Conservation (phyloP, 768 basidiomycete genomes). For the Trametes maxima region DNA sequence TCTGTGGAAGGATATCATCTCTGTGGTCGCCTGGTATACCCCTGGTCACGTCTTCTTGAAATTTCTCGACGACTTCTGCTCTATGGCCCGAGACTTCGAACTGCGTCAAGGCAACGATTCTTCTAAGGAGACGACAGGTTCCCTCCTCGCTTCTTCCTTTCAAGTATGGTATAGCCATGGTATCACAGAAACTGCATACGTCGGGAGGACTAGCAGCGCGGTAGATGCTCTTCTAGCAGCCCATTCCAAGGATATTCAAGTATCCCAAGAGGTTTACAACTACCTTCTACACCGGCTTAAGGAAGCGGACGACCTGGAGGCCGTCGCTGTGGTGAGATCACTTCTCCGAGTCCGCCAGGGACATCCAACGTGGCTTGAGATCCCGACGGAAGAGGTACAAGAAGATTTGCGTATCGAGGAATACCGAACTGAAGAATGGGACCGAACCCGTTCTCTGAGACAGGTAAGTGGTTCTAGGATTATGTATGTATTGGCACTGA, state of each 20-base stretch:
- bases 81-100: neutral
- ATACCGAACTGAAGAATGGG: no score
- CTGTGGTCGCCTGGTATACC: slow-evolving; percentile 48
- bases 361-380: neutral
- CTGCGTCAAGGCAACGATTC: neutral
- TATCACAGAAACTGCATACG: slow-evolving; percentile 43
- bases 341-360: neutral
- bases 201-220: slow-evolving; percentile 44
- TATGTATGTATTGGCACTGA: no score
- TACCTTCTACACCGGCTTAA: neutral
- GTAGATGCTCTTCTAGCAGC: slow-evolving; percentile 47
- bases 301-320: neutral
- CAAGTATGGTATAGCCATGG: slow-evolving; percentile 38
- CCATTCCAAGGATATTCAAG: slow-evolving; percentile 28
- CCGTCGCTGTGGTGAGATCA: neutral
- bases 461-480: no score
- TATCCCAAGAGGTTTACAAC: slow-evolving; percentile 42
- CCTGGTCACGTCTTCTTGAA: slow-evolving; percentile 33
- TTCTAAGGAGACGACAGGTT: neutral
- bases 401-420: neutral
- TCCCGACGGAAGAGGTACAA: neutral
- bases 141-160: neutral
- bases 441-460: no score
- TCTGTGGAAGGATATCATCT: slow-evolving; percentile 30
- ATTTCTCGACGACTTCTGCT: slow-evolving; percentile 41